Percentiles rank a stretch among this genome's conserved stretches.
phyloP scores from a whole-genome alignment of 2,329 filamentous ascomycete species.

The Diplodia sapinea region DNA sequence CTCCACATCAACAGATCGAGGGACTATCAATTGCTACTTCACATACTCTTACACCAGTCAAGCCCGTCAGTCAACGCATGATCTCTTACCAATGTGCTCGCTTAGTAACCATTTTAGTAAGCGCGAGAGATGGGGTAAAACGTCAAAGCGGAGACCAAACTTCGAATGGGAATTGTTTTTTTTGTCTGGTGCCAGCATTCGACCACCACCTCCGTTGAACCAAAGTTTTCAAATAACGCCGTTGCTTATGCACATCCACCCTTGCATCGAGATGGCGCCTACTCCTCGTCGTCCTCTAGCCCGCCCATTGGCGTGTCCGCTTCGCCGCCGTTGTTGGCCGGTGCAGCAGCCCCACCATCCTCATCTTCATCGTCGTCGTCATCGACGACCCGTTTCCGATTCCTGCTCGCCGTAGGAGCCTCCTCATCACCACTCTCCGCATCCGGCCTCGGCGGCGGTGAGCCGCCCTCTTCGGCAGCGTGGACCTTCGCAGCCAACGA shows the following conservation, averaged over 20 bases:
- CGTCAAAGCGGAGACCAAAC: neutral
- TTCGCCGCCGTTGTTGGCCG: slow-evolving; percentile 26
- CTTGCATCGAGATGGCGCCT: slow-evolving; percentile 1
- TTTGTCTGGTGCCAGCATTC: slow-evolving; percentile 12
- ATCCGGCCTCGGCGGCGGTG: slow-evolving; percentile 32
- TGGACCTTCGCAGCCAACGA: slow-evolving; percentile 31
- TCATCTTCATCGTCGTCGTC: slow-evolving; percentile 34
- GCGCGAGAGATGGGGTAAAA: neutral
- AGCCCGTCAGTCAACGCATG: neutral
- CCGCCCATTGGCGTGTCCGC: slow-evolving; percentile 28
- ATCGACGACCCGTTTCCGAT: slow-evolving; percentile 33
- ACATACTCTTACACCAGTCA: slow-evolving; percentile 2
- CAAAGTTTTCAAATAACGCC: slow-evolving; percentile 17
- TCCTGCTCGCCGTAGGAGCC: slow-evolving; percentile 22
- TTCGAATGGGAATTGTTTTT: slow-evolving; percentile 10
- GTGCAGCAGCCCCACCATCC: slow-evolving; percentile 13
- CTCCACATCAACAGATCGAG: too few relatives aligned
- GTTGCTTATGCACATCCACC: slow-evolving; percentile 20
- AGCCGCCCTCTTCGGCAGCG: slow-evolving; percentile 35
- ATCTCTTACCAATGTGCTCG: neutral
- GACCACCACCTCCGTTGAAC: slow-evolving; percentile 11
- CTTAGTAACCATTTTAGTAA: slow-evolving; percentile 3
- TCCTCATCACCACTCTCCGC: slow-evolving; percentile 30
- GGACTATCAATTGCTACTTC: neutral
- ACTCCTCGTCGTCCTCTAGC: slow-evolving; percentile 13